Conservation (phyloP, 2,329 filamentous ascomycete species). For the Phialophora tarda region DNA sequence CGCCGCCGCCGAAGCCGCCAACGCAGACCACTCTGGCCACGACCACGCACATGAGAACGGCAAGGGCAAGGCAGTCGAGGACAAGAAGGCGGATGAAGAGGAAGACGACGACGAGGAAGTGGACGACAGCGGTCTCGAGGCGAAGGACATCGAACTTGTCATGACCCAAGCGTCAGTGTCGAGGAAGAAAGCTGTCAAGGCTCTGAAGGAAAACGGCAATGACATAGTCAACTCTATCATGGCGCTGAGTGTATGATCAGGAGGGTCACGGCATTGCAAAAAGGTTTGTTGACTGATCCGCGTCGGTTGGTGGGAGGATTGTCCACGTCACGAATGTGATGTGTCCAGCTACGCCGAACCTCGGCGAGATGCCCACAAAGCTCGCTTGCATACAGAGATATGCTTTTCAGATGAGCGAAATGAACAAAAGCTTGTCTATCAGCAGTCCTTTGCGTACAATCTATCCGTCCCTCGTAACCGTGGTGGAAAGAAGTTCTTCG, state of each 20-base stretch:
- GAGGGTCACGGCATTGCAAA: slow-evolving; percentile 14
- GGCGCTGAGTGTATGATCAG: slow-evolving; percentile 78
- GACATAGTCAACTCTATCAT: slow-evolving; percentile 99
- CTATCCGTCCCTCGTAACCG: not conserved
- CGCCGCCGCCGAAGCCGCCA: slow-evolving; percentile 70
- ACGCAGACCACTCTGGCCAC: slow-evolving; percentile 65
- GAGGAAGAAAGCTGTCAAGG: slow-evolving; percentile 98
- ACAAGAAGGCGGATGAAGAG: slow-evolving; percentile 72
- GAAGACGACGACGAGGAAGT: slow-evolving; percentile 96
- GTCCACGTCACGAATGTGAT: slow-evolving; percentile 8
- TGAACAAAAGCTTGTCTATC: slow-evolving; percentile 17
- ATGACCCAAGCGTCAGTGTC: slow-evolving; percentile 98
- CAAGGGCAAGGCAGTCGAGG: slow-evolving; percentile 65
- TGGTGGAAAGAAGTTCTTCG: not conserved
- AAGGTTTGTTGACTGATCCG: slow-evolving; percentile 24
- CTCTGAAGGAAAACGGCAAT: slow-evolving; percentile 94
- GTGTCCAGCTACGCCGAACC: slow-evolving; percentile 6
- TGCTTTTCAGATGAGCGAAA: slow-evolving; percentile 22
- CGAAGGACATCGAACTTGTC: slow-evolving; percentile 99
- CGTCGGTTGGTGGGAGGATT: slow-evolving; percentile 9
- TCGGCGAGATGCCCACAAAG: slow-evolving; percentile 15
- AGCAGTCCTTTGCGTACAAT: not conserved
- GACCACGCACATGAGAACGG: slow-evolving; percentile 65
- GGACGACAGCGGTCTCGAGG: slow-evolving; percentile 90
- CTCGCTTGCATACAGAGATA: slow-evolving; percentile 12